A percentile compares a stretch with the other conserved stretches of the same genome.
phyloP scores from a whole-genome alignment of 2,329 filamentous ascomycete species.

The Arthrobotrys sinensis region DNA sequence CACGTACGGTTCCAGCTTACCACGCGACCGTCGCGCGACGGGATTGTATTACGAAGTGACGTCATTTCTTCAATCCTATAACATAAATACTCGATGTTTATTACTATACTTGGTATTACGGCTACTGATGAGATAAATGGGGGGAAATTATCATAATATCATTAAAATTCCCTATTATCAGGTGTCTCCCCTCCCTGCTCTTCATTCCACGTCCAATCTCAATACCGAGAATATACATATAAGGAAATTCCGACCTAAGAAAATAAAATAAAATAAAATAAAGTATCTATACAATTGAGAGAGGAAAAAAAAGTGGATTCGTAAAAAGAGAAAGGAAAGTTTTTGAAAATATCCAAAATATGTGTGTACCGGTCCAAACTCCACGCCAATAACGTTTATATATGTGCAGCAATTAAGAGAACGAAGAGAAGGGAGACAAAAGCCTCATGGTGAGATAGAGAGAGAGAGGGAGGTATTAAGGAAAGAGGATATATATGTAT shows the following conservation, averaged over 20 bases:
- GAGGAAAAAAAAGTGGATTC: too few species aligned
- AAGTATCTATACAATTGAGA: conserved; percentile 4
- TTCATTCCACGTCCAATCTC: too few species aligned
- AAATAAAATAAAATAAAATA: background rate
- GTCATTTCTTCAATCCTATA: too few species aligned
- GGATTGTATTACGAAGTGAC: too few species aligned
- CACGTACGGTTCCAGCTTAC: too few species aligned
- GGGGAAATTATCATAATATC: conserved; percentile 6
- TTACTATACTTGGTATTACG: too few species aligned
- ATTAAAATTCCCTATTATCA: background rate
- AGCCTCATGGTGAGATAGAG: background rate
- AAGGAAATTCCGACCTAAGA: background rate
- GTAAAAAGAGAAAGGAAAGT: background rate
- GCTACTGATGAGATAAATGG: too few species aligned
- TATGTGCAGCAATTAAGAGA: conserved; percentile 5
- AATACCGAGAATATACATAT: too few species aligned
- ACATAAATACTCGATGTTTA: too few species aligned
- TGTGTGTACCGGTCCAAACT: conserved; percentile 7
- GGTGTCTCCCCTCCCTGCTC: background rate
- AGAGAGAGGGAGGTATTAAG: background rate
- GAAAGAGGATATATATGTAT: background rate
- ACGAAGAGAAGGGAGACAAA: background rate
- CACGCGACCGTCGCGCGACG: too few species aligned
- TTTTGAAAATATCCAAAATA: background rate
- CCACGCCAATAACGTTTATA: conserved; percentile 14